phyloP scores from a whole-genome alignment of 768 basidiomycete genomes.

The Russula foetens region DNA sequence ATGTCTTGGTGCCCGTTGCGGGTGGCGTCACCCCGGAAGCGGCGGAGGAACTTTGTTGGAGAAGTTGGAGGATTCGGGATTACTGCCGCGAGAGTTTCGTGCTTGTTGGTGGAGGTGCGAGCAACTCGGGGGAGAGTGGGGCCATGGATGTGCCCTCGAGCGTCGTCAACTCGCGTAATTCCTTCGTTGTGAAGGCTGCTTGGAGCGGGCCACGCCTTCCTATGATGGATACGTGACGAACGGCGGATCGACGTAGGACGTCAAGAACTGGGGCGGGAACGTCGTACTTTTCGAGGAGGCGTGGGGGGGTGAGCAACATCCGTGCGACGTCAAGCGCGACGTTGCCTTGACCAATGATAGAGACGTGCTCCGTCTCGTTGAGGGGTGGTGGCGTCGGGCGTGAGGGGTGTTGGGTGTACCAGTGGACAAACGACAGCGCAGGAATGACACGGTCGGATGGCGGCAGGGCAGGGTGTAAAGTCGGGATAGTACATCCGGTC shows the following conservation, averaged over 20 bases:
- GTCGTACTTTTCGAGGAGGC: conserved; percentile 61
- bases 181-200: conserved; percentile 88
- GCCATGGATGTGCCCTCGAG: conserved; percentile 58
- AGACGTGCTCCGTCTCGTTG: conserved; percentile 58
- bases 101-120: conserved; percentile 32
- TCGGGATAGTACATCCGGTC: conserved; percentile 70
- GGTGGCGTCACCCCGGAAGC: no score
- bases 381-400: conserved; percentile 52
- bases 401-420: conserved; percentile 93
- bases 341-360: conserved; percentile 90
- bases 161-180: conserved; percentile 74
- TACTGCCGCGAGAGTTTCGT: conserved; percentile 50
- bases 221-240: conserved; percentile 75
- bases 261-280: conserved; percentile 69
- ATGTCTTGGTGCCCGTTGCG: conserved; percentile 49
- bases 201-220: conserved; percentile 83
- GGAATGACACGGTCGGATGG: conserved; percentile 48
- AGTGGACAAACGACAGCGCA: conserved; percentile 82
- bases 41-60: conserved; percentile 51
- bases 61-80: conserved; percentile 53
- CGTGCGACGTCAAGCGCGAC: conserved; percentile 90
- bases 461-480: conserved; percentile 46
- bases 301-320: conserved; percentile 70
- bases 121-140: conserved; percentile 44
- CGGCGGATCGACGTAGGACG: conserved; percentile 48